These are phyloP conservation scores for Elongisporangium anandrum DNA, from an alignment of 352 stramenopile species.

Conservation along the genomic window DNA sequence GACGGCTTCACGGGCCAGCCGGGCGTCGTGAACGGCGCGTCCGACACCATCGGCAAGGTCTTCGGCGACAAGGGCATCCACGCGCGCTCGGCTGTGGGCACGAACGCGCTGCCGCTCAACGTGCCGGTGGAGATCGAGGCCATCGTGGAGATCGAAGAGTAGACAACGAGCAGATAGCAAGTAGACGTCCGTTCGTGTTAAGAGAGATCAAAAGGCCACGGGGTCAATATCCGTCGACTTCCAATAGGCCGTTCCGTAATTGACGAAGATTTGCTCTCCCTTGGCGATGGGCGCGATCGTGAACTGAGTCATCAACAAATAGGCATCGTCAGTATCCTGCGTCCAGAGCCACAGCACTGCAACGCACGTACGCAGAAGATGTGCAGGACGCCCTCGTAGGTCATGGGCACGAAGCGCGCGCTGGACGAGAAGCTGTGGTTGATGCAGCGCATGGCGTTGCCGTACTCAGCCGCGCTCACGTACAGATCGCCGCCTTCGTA, in stretches of 20 bases:
- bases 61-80: constrained; percentile 89
- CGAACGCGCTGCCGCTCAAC: constrained; percentile 95
- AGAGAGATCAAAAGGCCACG: constrained; percentile 24
- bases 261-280: constrained; percentile 70
- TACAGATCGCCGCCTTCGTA: constrained; percentile 65
- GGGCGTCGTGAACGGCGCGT: constrained; percentile 94
- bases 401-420: constrained; percentile 59
- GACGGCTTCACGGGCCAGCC: constrained; percentile 91
- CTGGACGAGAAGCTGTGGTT: constrained; percentile 68
- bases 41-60: constrained; percentile 90
- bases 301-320: constrained; percentile 48
- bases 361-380: constrained; percentile 67
- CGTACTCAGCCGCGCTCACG: constrained; percentile 64
- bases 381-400: constrained; percentile 58
- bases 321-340: not conserved
- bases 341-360: not conserved
- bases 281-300: constrained; percentile 30
- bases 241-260: constrained; percentile 71
- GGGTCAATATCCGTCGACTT: constrained; percentile 52
- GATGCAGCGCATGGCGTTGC: constrained; percentile 75
- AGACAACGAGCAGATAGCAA: constrained; percentile 4
- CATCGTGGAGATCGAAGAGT: constrained; percentile 93
- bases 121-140: constrained; percentile 97
- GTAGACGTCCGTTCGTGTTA: not conserved
- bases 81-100: constrained; percentile 94